Evolutionary conservation across 495 filamentous ascomycete genomes (phyloP), one percentile per base, ranked within the genome.

Genomic region (Bryoglossum gracile): DNA sequence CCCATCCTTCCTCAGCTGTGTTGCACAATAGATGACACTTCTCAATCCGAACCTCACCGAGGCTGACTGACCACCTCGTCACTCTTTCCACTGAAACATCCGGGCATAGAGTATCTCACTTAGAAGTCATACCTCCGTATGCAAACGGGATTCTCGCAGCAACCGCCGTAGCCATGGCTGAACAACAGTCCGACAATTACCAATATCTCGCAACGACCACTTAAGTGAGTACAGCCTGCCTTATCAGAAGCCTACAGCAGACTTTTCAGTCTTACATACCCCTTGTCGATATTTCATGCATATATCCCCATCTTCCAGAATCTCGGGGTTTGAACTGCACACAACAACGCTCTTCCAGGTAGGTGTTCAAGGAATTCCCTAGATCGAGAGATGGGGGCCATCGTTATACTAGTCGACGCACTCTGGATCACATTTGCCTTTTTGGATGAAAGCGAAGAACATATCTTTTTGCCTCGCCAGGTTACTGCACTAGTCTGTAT

Each of bases 81-180:
- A n/a, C 30, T 23, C 42, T 11, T 42, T 26, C 35, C 32, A 28
- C 53, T 55, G 53, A 51, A 50, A 55, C 47, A 55, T 50, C 33
- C 26, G 39, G 35, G 36, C 35, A 30, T 37, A 19, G 4, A n/a
- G 21, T 14, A 24, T 42, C n/a, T 28, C 42, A 43, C 35, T 40
- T 46, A 25, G 28, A 54, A 38, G 32, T 48, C 51, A 39, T 38
- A n/a, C n/a, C n/a, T n/a, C n/a, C n/a, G n/a, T n/a, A 54, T 54
- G 51, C 51, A 48, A 43, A 48, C 45, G 28, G 33, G 28, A 39
- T 24, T 24, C 13, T 36, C 39, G 19, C 24, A 17, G 22, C 37
- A 23, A 25, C 48, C 32, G 30, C 28, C n/a, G 6, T 43, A n/a
- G 17, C 40, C 30, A 42, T 50, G 25, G 30, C 39, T 37, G 48